Conservation (phyloP, 2,329 filamentous ascomycete genomes). For the Polytolypa hystricis region DNA sequence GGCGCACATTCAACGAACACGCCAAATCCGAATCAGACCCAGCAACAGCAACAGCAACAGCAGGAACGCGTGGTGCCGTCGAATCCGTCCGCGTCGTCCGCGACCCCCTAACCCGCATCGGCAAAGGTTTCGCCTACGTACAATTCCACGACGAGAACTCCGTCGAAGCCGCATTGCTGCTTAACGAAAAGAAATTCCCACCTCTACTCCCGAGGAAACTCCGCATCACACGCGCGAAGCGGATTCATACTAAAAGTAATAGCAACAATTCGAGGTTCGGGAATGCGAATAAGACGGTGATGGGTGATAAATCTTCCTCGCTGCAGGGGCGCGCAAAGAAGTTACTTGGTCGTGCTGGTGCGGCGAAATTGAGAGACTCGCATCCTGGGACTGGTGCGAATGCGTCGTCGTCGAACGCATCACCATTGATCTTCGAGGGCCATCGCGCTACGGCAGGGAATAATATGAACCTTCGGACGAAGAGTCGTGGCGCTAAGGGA, state of each 20-base stretch:
- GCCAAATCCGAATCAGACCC: conserved; percentile 11
- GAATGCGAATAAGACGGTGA: conserved; percentile 7
- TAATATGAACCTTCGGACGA: conserved; percentile 25
- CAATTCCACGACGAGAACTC: conserved; percentile 85
- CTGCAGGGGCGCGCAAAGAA: conserved; percentile 29
- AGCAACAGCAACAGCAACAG: conserved; percentile 18
- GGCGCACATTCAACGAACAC: conserved; percentile 31
- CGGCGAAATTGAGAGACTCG: conserved; percentile 19
- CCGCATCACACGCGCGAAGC: conserved; percentile 71
- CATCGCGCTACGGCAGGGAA: conserved; percentile 29
- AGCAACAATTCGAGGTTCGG: conserved; percentile 7
- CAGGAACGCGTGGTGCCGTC: conserved; percentile 70
- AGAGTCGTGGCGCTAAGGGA: conserved; percentile 25
- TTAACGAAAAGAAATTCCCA: conserved; percentile 85
- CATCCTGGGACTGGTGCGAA: conserved; percentile 17
- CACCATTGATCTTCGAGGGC: conserved; percentile 35
- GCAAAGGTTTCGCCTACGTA: conserved; percentile 95
- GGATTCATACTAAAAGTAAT: conserved; percentile 32
- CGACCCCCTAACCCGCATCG: conserved; percentile 79
- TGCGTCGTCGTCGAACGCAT: conserved; percentile 9
- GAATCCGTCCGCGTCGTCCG: conserved; percentile 89
- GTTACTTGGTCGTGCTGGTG: conserved; percentile 29
- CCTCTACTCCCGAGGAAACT: conserved; percentile 84
- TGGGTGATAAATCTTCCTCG: conserved; percentile 18
- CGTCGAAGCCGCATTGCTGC: conserved; percentile 80